Base-by-base conservation (phyloP, 1,139 yeast genomes). In the Magnusiomyces fungicola region DNA sequence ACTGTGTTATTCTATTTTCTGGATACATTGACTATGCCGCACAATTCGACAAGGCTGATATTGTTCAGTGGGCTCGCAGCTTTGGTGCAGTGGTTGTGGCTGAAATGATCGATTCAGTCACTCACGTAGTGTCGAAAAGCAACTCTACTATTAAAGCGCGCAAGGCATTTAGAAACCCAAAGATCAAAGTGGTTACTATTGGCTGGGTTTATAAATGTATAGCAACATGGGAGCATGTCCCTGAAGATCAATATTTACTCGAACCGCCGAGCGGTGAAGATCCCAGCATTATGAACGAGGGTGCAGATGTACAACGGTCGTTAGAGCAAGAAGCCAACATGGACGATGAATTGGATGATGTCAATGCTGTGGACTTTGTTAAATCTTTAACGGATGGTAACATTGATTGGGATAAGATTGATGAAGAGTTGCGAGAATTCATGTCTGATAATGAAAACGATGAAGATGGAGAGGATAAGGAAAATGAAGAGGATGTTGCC, bases 151-250 rank as follows among this genome's bases (percentile, higher is more conserved):
- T 79, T 59, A 92, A 92, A 65, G 96, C 92, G 2, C 75, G 92
- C 47, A 83, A 84, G 1, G 73, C 81, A 12, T 65, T 68, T 14
- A 64, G 65, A 16, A 56, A 58, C 34, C 62, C 65, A 3, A 56
- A 59, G 27, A 83, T 83, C 34, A 82, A 84, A 59, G 77, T 92
- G 30, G 96, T 92, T n/a, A 83, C 81, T 60, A 89, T 95, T 1
- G 94, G 85, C 61, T 92, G 98, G 98, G 68, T 92, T 3, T 89
- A 89, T 69, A 82, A 85, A 23, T 86, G 96, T 63, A 73, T 92
- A 56, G 81, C 89, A 16, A 68, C 74, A 19, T 92, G 98, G 97
- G 70, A 72, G 47, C 77, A 76, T 48, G 81, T 81, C 0, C 80
- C 82, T 29, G 95, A 85, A 58, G 70, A 65, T 2, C 79, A 76